These are phyloP conservation scores for Tetracladium setigerum DNA, from an alignment of 495 filamentous ascomycete genomes.

Conservation along the genomic window DNA sequence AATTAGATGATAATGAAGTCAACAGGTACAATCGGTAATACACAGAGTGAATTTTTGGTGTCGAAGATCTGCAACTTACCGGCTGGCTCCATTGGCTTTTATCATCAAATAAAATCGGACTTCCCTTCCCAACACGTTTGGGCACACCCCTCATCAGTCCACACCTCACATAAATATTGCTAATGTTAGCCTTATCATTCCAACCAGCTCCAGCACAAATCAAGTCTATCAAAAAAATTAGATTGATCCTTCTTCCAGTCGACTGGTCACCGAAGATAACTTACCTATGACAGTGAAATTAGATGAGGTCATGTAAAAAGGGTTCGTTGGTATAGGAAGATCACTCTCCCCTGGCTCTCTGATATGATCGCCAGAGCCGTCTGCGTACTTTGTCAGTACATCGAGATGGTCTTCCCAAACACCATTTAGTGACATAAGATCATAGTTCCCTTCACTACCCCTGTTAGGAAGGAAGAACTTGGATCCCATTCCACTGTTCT, in stretches of 20 bases:
- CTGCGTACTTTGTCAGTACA: not conserved
- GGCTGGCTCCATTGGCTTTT: constrained; percentile 31
- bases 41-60: too few species aligned
- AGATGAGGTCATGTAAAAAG: constrained; percentile 17
- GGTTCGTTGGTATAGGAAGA: constrained; percentile 15
- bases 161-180: constrained; percentile 30
- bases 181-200: constrained; percentile 30
- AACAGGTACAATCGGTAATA: too few species aligned
- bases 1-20: too few species aligned
- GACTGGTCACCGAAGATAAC: not conserved
- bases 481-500: constrained; percentile 27
- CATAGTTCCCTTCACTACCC: too few species aligned
- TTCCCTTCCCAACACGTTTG: constrained; percentile 19
- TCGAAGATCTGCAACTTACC: too few species aligned
- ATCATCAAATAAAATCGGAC: constrained; percentile 23
- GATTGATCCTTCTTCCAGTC: not conserved
- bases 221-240: constrained; percentile 12
- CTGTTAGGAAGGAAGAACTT: constrained; percentile 16
- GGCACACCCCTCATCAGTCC: constrained; percentile 32
- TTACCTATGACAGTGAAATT: constrained; percentile 24
- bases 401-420: not conserved
- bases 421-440: not conserved
- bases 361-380: constrained; percentile 11
- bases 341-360: not conserved
- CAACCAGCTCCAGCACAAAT: constrained; percentile 21